Base-by-base conservation (phyloP, 2,329 filamentous ascomycete genomes). In the Colletotrichum sp. region DNA sequence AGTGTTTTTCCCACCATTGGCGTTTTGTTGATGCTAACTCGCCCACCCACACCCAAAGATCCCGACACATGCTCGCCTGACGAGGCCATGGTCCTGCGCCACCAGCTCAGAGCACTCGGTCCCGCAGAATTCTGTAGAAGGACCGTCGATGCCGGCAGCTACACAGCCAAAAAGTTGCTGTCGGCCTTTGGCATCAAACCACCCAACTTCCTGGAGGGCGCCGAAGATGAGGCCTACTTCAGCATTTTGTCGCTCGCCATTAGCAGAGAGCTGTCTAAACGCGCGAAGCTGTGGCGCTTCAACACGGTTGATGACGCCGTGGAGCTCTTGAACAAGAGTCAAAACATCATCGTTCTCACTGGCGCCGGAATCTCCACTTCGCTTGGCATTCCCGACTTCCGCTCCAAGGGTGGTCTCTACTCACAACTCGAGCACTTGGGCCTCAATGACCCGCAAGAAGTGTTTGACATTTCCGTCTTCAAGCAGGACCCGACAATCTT, bases 331-430 rank as follows among this genome's bases (percentile, higher is more conserved):
- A 88, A 91, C 78, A 89, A 90, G 73, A 91, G 93, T 71, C 90
- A 90, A 77, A 98, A 98, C 82, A 96, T 99, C 82, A 91, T 99
- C 79, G 94, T 98, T 76, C 90, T 99, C 77, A 98, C 97, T 1
- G 97, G 97, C 66, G 97, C 97, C 21, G 97, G 97, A 77, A 98
- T 99, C 78, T 98, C 96, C 31, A 99, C 97, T 1, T 98, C 95
- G 66, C 91, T 99, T 24, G 97, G 97, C 75, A 98, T 99, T 73
- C 97, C 97, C 6, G 97, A 99, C 83, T 99, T 99, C 81, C 93
- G 97, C 77, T 98, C 96, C 66, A 97, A 97, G 83, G 94, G 95
- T 79, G 96, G 96, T 64, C 93, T 98, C 70, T 98, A 98, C 84
- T 93, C 95, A 59, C 93, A 95, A 81, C 88, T 98, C 66, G 92